These are phyloP conservation scores for Botryotinia calthae DNA, from an alignment of 2,329 filamentous ascomycete species.

Conservation along the genomic window DNA sequence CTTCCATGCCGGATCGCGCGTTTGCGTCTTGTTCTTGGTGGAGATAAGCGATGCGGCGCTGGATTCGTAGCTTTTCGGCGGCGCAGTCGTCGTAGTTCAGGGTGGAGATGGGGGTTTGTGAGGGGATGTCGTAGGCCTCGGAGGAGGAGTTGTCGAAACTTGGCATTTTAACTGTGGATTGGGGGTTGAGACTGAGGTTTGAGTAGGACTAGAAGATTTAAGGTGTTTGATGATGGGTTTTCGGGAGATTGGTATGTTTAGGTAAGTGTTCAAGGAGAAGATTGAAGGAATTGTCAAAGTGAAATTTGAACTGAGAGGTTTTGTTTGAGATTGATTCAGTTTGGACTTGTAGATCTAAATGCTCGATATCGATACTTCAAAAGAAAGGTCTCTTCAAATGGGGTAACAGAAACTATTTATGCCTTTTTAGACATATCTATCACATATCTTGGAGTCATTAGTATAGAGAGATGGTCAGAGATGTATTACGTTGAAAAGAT, in stretches of 20 bases:
- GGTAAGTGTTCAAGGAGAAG: background rate
- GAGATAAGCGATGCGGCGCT: too few species aligned
- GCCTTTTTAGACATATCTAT: background rate
- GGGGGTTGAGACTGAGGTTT: background rate
- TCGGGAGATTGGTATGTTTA: background rate
- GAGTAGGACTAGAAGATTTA: background rate
- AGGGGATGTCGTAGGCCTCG: too few species aligned
- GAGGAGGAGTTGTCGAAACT: too few species aligned
- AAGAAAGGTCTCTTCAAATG: background rate
- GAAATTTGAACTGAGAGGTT: background rate
- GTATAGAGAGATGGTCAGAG: background rate
- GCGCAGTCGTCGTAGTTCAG: background rate
- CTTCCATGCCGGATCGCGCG: too few species aligned
- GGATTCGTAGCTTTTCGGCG: too few species aligned
- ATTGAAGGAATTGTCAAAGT: background rate
- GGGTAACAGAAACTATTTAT: background rate
- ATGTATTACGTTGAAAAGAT: background rate
- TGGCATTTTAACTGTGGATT: background rate
- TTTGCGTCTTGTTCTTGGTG: too few species aligned
- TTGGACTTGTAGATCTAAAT: background rate
- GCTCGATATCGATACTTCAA: background rate
- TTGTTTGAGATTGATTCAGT: background rate
- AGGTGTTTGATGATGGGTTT: accelerated
- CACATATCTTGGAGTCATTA: background rate
- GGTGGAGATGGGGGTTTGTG: background rate